These are phyloP conservation scores for Globomyces sp. DNA, from an alignment of 371 early-diverging fungal species.

Conservation along the genomic window DNA sequence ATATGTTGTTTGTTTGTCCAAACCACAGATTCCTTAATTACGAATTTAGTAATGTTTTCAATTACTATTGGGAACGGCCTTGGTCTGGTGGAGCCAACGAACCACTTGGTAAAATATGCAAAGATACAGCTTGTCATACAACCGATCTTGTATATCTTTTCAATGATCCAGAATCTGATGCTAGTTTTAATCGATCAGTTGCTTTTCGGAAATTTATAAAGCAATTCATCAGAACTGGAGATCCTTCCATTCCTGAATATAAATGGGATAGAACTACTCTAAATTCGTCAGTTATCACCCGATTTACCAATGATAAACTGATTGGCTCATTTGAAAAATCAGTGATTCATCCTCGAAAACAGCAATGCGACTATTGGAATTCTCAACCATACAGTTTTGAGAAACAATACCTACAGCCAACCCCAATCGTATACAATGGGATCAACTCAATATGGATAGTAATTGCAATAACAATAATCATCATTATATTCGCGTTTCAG, in stretches of 20 bases:
- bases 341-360: background rate
- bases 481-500: background rate
- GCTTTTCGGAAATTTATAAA: slow-evolving; percentile 18
- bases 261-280: too few species aligned
- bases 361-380: background rate
- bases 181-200: background rate
- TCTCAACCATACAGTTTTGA: background rate
- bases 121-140: slow-evolving; percentile 21
- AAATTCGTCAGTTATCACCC: background rate
- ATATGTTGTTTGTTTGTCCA: slow-evolving; percentile 28
- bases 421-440: background rate
- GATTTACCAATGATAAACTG: background rate
- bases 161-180: slow-evolving; percentile 14
- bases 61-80: slow-evolving; percentile 25
- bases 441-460: background rate
- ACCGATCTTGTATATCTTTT: slow-evolving; percentile 28
- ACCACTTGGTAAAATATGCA: slow-evolving; percentile 26
- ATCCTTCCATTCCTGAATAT: background rate
- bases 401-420: background rate
- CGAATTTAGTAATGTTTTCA: slow-evolving; percentile 9
- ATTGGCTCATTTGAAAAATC: background rate
- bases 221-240: slow-evolving; percentile 2
- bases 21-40: background rate
- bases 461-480: background rate
- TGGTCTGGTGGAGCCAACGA: slow-evolving; percentile 28